Base-by-base conservation (phyloP, 768 basidiomycete genomes). In the Chlorophyllum brunneum region DNA sequence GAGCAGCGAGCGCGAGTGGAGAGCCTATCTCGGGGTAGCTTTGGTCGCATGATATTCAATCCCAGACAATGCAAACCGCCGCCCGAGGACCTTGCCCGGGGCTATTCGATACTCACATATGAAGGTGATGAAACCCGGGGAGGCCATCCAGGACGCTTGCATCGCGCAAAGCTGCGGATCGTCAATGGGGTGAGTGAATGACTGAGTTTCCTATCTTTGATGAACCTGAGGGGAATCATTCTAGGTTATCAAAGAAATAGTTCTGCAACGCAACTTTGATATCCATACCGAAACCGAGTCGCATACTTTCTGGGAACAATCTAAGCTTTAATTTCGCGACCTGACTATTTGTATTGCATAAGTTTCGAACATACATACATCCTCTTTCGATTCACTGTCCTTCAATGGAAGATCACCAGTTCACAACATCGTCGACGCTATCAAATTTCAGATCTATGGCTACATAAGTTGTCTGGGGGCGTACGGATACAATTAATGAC, bases 121-220 rank as follows among this genome's bases (percentile, higher is more conserved):
- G 83, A 88, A 65, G 86, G 85, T 11, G 87, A 89, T 61, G 84
- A 87, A 67, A 71, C 75, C 15, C 71, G 81, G 18, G 86, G 83
- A 3, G 85, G 85, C 5, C 65, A 76, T 1, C 66, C 70, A 42
- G 85, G 85, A 5, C 70, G 81, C 16, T 65, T 79, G 16, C 87
- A 89, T 69, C 77, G 87, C 15, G 77, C 75, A 6, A 49, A 75
- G 16, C 70, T 83, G 26, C 76, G 67, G 60, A 63, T 77, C 41
- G 71, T 75, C 59, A 74, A 70, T 50, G 79, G 76, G 57, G 83
- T 86, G 65, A 60, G 82, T 15, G 16, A n/a, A 20, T 30, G 51
- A 51, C 47, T 31, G 27, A 16, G 31, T 34, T 51, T 50, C 22
- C 18, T 34, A 8, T 40, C 13, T n/a, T 15, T 5, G 23, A n/a